Base-by-base conservation (phyloP, 2,329 filamentous ascomycete species). In the Trichoderma sp. region DNA sequence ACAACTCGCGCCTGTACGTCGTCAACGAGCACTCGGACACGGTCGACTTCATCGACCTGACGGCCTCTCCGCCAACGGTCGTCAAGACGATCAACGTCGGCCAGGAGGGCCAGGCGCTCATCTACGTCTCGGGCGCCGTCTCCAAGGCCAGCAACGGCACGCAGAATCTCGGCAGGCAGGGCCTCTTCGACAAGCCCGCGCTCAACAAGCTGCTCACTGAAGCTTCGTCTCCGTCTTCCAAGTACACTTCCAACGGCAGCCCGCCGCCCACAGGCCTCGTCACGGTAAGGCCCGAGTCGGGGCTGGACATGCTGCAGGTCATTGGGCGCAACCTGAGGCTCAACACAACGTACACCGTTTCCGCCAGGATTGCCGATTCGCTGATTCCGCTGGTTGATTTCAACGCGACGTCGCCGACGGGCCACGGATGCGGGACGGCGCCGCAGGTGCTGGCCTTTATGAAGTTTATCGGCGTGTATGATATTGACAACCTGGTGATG, bases 11-110 rank as follows among this genome's bases (percentile, higher is more conserved):
- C 59, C 16, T 71, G 49, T 71, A 68, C 14, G 59, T 71, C 14
- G 59, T 70, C 70, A 70, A 70, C 43, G 70, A 71, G 56, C 69
- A 70, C 60, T 49, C 65, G 24, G 70, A 71, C 37, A 69, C 69
- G 18, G 69, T 71, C 2, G 70, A 71, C 51, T 58, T 70, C 24
- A 56, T 71, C 24, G 59, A 68, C 34, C 28, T 71, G 51, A 70
- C 68, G 28, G 34, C 63, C 6, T 52, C 30, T 4, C 68, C 70
- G 1, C 68, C 63, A 1, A 34, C 37, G 7, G 26, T 71, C 1
- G 55, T 43, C 11, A 61, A 69, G 34, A 71, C 70, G 5, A 18
- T 71, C 24, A 55, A 43, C 11, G 68, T 70, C 28, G 70, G 46
- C 1, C 70, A 71, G 30, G 70, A 71, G 54, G 70, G 70, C 52